Conservation (phyloP, 202 grass and related monocot genomes). For the Setaria italica region DNA sequence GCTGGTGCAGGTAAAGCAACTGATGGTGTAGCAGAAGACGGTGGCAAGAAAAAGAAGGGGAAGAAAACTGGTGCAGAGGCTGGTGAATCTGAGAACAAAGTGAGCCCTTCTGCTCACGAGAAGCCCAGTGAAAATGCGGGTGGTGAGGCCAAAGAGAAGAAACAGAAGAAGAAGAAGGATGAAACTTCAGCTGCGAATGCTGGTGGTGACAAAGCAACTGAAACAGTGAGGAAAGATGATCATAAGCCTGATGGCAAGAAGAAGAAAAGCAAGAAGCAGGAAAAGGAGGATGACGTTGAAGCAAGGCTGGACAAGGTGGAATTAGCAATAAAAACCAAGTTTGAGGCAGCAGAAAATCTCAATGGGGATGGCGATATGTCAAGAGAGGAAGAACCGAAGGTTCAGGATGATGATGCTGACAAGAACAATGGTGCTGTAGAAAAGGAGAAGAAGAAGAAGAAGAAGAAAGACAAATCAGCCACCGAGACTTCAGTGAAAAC, state of each 20-base stretch:
- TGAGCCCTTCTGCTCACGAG: constrained; percentile 32
- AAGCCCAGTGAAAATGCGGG: constrained; percentile 16
- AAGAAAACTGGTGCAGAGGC: constrained; percentile 33
- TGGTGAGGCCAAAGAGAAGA: constrained; percentile 54
- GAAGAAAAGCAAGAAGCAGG: constrained; percentile 68
- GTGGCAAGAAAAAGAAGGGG: constrained; percentile 57
- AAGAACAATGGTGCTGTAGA: constrained; percentile 27
- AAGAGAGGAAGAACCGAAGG: constrained; percentile 25
- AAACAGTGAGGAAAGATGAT: constrained; percentile 28
- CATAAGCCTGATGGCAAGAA: constrained; percentile 50
- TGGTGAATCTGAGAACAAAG: constrained; percentile 16
- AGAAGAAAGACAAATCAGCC: constrained; percentile 61
- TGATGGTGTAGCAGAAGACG: neutral
- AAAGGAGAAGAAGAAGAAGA: constrained; percentile 57
- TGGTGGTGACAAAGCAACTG: constrained; percentile 16
- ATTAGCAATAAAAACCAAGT: constrained; percentile 30
- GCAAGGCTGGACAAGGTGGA: constrained; percentile 53
- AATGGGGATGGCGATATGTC: constrained; percentile 45
- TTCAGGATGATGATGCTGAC: constrained; percentile 15
- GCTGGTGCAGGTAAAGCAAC: constrained; percentile 17
- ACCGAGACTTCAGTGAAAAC: constrained; percentile 37
- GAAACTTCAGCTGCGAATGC: neutral
- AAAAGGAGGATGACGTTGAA: constrained; percentile 51
- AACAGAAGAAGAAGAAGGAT: constrained; percentile 53
- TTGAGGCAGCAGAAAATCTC: constrained; percentile 35